Conservation (phyloP, 2,329 filamentous ascomycete genomes). For the Cercospora brassicicola region DNA sequence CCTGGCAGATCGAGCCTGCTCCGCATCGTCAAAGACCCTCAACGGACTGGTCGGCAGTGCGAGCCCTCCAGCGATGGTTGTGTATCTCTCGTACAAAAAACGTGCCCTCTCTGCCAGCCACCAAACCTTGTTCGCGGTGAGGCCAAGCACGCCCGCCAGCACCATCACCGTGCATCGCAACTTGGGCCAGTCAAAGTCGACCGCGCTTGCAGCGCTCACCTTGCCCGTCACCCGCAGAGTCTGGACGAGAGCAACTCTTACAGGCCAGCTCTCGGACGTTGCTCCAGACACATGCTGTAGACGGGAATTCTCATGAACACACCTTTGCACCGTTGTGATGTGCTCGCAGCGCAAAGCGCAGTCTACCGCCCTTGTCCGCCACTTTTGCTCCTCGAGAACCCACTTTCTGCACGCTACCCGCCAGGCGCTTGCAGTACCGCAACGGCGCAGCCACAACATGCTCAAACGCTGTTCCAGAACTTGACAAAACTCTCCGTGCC, state of each 20-base stretch:
- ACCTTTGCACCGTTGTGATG: background rate
- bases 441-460: background rate
- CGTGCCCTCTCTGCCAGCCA: background rate
- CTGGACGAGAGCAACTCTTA: background rate
- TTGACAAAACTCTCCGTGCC: background rate
- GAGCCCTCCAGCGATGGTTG: background rate
- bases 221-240: background rate
- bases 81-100: background rate
- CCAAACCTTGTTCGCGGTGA: background rate
- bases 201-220: background rate
- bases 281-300: background rate
- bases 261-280: background rate
- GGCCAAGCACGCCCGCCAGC: background rate
- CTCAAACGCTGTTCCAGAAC: background rate
- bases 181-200: background rate
- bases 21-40: background rate
- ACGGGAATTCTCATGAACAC: background rate
- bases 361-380: background rate
- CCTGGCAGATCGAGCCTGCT: background rate
- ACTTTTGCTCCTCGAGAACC: background rate
- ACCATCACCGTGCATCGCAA: background rate
- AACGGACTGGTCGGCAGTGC: background rate
- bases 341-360: background rate
- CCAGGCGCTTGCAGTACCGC: background rate
- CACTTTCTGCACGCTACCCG: background rate